Evolutionary conservation across 2,329 filamentous ascomycete genomes (phyloP).

Genomic region (Neoarthrinium moseri): DNA sequence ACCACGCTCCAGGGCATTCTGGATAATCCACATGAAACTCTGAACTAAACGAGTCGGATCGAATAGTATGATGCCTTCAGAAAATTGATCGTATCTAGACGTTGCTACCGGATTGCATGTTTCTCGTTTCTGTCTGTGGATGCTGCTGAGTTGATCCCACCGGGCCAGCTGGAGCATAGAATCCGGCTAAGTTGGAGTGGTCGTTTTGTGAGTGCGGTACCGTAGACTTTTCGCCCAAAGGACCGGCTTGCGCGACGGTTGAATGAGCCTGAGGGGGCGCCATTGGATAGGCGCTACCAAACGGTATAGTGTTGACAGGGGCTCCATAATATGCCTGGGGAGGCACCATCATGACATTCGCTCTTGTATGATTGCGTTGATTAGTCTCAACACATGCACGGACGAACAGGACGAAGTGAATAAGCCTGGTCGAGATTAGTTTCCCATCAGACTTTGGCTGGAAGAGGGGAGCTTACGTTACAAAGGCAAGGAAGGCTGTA

Average conservation of each 20-base stretch:
- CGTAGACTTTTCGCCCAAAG: not conserved
- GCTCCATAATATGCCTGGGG: constrained; percentile 3
- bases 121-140: too few species aligned
- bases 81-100: too few species aligned
- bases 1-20: too few species aligned
- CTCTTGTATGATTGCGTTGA: constrained; percentile 5
- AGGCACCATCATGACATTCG: constrained; percentile 6
- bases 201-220: not conserved
- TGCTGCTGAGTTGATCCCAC: too few species aligned
- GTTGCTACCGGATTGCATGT: too few species aligned
- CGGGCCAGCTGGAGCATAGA: constrained; percentile 4
- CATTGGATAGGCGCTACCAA: constrained; percentile 2
- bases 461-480: constrained; percentile 5
- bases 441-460: not conserved
- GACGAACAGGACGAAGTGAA: constrained; percentile 14
- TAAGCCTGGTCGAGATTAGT: constrained; percentile 4
- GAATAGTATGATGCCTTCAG: too few species aligned
- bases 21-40: too few species aligned
- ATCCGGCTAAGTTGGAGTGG: constrained; percentile 3
- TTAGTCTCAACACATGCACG: constrained; percentile 12
- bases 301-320: constrained; percentile 6
- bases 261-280: constrained; percentile 6
- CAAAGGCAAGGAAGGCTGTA: constrained; percentile 8
- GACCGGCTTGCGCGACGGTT: not conserved
- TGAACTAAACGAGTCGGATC: too few species aligned